Percentiles rank a stretch among this genome's conserved stretches.
Conservation (phyloP, 768 basidiomycete species). For the Gautieria morchelliformis region DNA sequence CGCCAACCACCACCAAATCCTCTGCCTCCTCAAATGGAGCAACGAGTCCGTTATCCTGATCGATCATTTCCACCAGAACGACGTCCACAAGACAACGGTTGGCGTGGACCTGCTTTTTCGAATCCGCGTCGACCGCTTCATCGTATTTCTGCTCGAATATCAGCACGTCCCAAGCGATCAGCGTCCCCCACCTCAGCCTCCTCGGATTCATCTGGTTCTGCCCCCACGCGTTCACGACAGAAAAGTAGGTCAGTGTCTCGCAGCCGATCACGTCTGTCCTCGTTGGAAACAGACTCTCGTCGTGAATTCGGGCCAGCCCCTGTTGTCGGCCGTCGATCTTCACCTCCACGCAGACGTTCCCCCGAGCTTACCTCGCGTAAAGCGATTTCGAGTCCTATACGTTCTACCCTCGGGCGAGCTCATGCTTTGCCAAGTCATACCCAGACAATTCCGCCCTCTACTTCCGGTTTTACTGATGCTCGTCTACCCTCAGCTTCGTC, state of each 20-base stretch:
- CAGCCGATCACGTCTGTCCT: neutral
- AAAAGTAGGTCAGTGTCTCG: neutral
- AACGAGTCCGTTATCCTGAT: constrained; percentile 1
- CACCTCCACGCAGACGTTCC: neutral
- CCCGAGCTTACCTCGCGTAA: neutral
- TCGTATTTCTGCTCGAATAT: constrained; percentile 4
- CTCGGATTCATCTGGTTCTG: neutral
- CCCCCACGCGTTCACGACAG: neutral
- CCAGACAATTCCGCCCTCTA: neutral
- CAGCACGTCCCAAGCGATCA: constrained; percentile 4
- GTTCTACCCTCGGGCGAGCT: neutral
- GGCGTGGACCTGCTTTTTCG: neutral
- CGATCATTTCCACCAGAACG: neutral
- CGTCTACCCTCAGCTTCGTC: neutral
- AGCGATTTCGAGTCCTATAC: neutral
- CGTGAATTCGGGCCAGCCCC: neutral
- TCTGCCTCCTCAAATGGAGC: neutral
- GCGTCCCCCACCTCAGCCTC: neutral
- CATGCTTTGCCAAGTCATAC: neutral
- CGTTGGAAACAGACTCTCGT: neutral
- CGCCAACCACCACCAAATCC: neutral
- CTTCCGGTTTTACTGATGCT: neutral
- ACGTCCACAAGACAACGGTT: neutral
- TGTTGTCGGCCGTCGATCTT: neutral
- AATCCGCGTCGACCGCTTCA: neutral